Conservation (phyloP, 345 rosid species). For the Euclidium syriacum region DNA sequence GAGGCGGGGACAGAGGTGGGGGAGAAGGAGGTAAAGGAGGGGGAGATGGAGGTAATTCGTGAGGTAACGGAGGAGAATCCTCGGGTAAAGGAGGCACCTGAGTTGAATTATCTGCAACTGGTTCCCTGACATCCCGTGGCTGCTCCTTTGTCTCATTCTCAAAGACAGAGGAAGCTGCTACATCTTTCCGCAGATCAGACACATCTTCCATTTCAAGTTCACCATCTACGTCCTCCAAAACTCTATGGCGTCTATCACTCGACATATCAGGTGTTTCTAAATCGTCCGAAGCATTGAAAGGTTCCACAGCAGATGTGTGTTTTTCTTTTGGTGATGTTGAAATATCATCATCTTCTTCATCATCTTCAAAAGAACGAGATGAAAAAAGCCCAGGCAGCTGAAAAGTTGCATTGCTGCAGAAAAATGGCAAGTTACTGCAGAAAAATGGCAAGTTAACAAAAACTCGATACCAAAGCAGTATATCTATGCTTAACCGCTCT, state of each 20-base stretch:
- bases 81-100: slow-evolving; percentile 39
- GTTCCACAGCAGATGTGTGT: slow-evolving; percentile 42
- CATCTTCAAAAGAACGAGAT: slow-evolving; percentile 67
- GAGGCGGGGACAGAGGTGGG: slow-evolving; percentile 44
- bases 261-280: slow-evolving; percentile 41
- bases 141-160: slow-evolving; percentile 43
- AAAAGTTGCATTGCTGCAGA: slow-evolving; percentile 83
- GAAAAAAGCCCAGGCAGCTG: slow-evolving; percentile 81
- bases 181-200: slow-evolving; percentile 61
- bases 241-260: slow-evolving; percentile 63
- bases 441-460: neutral
- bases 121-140: slow-evolving; percentile 32
- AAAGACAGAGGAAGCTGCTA: slow-evolving; percentile 30
- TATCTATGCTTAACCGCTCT: neutral
- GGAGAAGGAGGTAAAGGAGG: slow-evolving; percentile 67
- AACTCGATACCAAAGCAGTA: slow-evolving; percentile 1
- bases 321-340: slow-evolving; percentile 32
- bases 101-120: slow-evolving; percentile 28
- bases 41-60: slow-evolving; percentile 63
- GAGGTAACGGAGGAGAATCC: slow-evolving; percentile 58
- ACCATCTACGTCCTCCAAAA: slow-evolving; percentile 87
- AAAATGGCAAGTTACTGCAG: slow-evolving; percentile 41
- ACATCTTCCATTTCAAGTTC: slow-evolving; percentile 99
- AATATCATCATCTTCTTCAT: slow-evolving; percentile 59
- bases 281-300: slow-evolving; percentile 38